Base-by-base conservation (phyloP, 2,329 filamentous ascomycete genomes). In the Biscogniauxia marginata region DNA sequence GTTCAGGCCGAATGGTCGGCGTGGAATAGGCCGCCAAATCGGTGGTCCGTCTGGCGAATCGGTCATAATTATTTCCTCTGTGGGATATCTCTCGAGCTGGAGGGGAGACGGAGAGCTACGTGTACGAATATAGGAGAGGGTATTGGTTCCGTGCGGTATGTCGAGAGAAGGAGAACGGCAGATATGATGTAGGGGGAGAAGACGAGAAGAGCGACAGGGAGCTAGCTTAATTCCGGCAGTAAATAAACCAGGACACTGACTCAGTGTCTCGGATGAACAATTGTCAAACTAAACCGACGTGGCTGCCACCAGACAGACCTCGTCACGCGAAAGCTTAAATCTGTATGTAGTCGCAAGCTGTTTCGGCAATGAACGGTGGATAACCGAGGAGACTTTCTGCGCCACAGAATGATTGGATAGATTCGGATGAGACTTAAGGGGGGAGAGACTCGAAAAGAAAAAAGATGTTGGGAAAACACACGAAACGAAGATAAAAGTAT, bases 1-100 rank as follows among this genome's bases (percentile, higher is more conserved):
- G 55, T 79, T 80, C 57, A 87, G 72, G 24, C 87, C 82, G 74
- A 93, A 93, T 16, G 87, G 82, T 46, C 90, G 84, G 57, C 88
- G 84, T 20, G 90, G 88, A 58, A 87, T 82, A 5, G 91, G 91
- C 49, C 87, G 86, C 61, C 89, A 70, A 61, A 91, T 75, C 39
- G 79, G 79, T 55, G 84, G 83, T 45, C 77, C 74, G 57, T 77
- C 73, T 54, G 58, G 58, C 25, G 55, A 56, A 46, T 66, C 56
- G 30, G 65, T 62, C 66, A 69, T 39, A 25, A 25, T 6, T 25
- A 25, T n/a, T 16, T 21, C 7, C 30, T 34, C 30, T 34, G 16
- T 34, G 30, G 30, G 30, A 34, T 34, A 34, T 46, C 6, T 2
- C 13, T 46, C 3, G n/a, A 39, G 30, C 30, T n/a, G 30, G 30